A percentile compares a stretch with the other conserved stretches of the same genome.
Conservation (phyloP, 2,329 filamentous ascomycete species). For the Xylaria sp. region DNA sequence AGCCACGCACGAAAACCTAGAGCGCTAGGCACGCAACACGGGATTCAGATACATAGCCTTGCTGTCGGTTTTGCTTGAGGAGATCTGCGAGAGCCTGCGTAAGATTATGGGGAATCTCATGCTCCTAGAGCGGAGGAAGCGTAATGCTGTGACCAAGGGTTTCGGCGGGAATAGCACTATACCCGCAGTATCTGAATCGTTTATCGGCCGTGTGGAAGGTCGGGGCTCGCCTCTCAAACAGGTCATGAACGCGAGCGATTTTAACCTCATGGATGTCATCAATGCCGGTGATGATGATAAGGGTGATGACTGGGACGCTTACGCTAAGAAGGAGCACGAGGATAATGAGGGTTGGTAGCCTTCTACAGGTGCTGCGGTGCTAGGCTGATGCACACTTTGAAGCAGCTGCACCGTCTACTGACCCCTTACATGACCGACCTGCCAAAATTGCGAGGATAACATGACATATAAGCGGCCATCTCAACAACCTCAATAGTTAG, state of each 20-base stretch:
- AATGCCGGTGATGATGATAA: too few species aligned
- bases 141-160: neutral
- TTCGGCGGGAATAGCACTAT: neutral
- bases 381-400: neutral
- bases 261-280: neutral
- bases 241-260: neutral
- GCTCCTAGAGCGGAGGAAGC: too few species aligned
- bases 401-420: neutral
- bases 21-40: neutral
- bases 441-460: neutral
- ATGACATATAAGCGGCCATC: neutral
- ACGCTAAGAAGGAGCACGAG: neutral
- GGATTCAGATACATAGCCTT: neutral
- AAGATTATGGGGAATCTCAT: too few species aligned
- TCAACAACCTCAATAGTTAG: too few species aligned
- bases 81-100: neutral
- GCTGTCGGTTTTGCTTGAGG: neutral
- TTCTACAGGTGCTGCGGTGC: too few species aligned
- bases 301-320: neutral
- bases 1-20: too few species aligned
- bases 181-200: accelerated
- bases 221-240: neutral
- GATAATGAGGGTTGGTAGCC: neutral
- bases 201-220: neutral
- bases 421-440: neutral